A percentile compares a stretch with the other conserved stretches of the same genome.
Conservation (phyloP, 208 protist genomes). For the Leishmania turanica region DNA sequence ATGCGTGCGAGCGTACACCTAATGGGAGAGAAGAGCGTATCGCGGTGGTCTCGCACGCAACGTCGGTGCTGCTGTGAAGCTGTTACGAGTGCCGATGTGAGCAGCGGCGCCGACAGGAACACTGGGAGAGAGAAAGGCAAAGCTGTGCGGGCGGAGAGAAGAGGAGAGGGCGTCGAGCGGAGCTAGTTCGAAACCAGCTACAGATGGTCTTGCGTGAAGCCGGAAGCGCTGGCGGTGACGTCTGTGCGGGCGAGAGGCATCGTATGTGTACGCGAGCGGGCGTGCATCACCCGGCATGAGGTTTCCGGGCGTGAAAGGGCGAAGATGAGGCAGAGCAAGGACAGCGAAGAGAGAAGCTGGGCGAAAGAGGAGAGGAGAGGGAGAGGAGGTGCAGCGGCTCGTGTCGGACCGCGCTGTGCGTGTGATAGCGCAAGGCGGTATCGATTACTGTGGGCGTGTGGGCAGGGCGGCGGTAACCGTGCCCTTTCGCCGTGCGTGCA, state of each 20-base stretch:
- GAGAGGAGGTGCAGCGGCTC: not conserved
- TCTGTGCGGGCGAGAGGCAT: not conserved
- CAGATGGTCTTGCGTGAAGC: not conserved
- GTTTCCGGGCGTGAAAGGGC: not conserved
- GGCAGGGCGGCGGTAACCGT: not conserved
- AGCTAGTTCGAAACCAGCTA: not conserved
- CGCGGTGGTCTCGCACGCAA: not conserved
- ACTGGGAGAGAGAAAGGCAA: not conserved
- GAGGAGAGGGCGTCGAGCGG: not conserved
- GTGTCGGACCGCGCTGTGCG: not conserved
- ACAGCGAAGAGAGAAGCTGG: not conserved
- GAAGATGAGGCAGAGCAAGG: not conserved
- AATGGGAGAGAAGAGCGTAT: not conserved
- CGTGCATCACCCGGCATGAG: not conserved
- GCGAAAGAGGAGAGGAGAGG: not conserved
- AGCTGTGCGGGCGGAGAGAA: not conserved
- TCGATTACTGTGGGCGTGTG: not conserved
- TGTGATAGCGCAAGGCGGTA: not conserved
- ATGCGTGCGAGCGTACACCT: not conserved
- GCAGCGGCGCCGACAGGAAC: not conserved
- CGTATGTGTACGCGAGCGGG: not conserved
- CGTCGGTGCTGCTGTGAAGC: not conserved
- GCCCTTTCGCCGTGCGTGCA: not conserved
- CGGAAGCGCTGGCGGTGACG: not conserved
- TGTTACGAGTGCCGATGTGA: not conserved